These are phyloP conservation scores for Basipetospora chlamydospora DNA, from an alignment of 2,329 filamentous ascomycete species.

Conservation along the genomic window DNA sequence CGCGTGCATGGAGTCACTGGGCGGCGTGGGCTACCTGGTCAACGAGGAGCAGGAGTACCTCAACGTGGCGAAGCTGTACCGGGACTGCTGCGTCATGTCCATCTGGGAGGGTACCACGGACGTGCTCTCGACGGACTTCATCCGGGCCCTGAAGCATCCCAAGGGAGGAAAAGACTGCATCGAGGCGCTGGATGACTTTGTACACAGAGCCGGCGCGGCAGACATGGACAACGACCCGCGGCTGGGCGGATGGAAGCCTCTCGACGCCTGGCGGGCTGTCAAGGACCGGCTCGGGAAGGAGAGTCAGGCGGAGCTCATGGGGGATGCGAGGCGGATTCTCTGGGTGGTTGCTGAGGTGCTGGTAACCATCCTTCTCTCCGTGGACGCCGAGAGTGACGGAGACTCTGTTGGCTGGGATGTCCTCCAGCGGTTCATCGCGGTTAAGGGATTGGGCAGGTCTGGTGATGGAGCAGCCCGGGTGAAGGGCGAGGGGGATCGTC, in stretches of 20 bases:
- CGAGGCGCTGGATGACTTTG: slow-evolving; percentile 27
- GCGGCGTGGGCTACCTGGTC: slow-evolving; percentile 51
- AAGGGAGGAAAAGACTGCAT: slow-evolving; percentile 20
- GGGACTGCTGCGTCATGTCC: slow-evolving; percentile 47
- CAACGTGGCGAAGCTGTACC: slow-evolving; percentile 51
- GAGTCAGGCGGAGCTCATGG: slow-evolving; percentile 24
- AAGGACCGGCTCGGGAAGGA: slow-evolving; percentile 20
- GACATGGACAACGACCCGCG: slow-evolving; percentile 12
- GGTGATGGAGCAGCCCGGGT: neutral
- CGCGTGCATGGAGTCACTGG: slow-evolving; percentile 48
- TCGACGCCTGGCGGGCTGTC: slow-evolving; percentile 24
- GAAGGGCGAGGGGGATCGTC: slow-evolving; percentile 1
- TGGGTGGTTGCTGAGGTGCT: slow-evolving; percentile 29
- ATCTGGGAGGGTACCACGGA: slow-evolving; percentile 67
- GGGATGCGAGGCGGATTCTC: slow-evolving; percentile 28
- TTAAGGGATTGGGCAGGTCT: slow-evolving; percentile 9
- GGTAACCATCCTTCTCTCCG: slow-evolving; percentile 25
- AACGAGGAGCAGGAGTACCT: slow-evolving; percentile 48
- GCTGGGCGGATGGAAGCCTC: slow-evolving; percentile 13
- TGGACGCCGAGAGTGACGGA: slow-evolving; percentile 23
- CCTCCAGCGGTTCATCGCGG: slow-evolving; percentile 22
- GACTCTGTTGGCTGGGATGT: slow-evolving; percentile 23
- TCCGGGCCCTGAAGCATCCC: slow-evolving; percentile 32
- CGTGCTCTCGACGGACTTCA: slow-evolving; percentile 42
- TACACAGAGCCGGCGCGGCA: slow-evolving; percentile 12